These are phyloP conservation scores for Chaetomium fimeti DNA, from an alignment of 495 filamentous ascomycete species.

Conservation along the genomic window DNA sequence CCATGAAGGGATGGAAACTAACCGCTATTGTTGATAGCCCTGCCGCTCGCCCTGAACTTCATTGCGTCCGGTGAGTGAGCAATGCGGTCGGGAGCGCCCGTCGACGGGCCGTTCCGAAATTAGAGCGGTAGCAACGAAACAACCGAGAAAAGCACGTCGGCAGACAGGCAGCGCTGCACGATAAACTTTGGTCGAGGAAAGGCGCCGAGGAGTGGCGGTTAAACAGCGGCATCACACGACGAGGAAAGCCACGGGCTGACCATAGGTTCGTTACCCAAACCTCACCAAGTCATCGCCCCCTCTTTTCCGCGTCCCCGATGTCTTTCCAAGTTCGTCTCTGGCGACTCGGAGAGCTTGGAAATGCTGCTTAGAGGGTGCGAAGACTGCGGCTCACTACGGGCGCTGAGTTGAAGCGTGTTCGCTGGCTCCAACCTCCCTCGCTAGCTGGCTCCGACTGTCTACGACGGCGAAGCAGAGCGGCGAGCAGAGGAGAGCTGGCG, in stretches of 20 bases:
- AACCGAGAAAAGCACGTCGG: conserved; percentile 6
- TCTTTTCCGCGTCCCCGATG: conserved; percentile 5
- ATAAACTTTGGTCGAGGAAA: conserved; percentile 3
- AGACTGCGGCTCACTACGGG: conserved; percentile 80
- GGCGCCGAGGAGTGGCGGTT: not conserved
- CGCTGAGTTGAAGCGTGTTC: conserved; percentile 58
- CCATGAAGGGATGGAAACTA: conserved; percentile 9
- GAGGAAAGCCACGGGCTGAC: conserved; percentile 14
- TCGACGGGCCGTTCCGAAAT: conserved; percentile 25
- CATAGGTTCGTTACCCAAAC: conserved; percentile 37
- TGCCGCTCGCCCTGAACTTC: conserved; percentile 76
- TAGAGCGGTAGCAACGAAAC: conserved; percentile 45
- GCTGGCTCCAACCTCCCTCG: conserved; percentile 49
- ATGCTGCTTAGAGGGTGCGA: conserved; percentile 19
- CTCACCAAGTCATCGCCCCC: conserved; percentile 28
- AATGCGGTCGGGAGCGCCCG: conserved; percentile 10
- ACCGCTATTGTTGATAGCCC: conserved; percentile 46
- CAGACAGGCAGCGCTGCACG: conserved; percentile 8
- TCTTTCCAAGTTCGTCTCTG: not conserved
- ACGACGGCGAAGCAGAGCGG: conserved; percentile 24
- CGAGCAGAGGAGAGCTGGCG: conserved; percentile 33
- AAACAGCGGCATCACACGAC: conserved; percentile 5
- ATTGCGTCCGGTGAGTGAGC: conserved; percentile 76
- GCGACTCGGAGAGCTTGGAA: not conserved
- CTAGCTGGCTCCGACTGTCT: conserved; percentile 19